Evolutionary conservation across 2,329 filamentous ascomycete species (phyloP), one percentile per base, ranked within the genome.

Genomic region (Onygenales sp.): DNA sequence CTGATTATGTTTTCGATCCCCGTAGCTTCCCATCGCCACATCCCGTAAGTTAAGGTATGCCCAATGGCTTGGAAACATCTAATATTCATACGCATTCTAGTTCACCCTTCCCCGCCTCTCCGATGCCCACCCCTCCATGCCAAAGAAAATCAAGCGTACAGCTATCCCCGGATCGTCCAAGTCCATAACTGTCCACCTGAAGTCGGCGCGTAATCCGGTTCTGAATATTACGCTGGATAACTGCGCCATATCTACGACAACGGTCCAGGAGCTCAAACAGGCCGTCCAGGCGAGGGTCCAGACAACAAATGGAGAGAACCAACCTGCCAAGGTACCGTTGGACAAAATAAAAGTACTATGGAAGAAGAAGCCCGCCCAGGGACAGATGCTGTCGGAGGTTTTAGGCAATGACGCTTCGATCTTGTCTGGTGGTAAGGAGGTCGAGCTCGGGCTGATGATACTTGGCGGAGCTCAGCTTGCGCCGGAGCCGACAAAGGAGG

Each of bases 1-100:
- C 87, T 59, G 89, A 97, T 70, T 87, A 96, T 82, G 84, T 94
- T 69, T 88, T 92, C 71, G 88, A 96, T 66, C 83, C 88, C 49
- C 84, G 84, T 63, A 82, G 79, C 60, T 91, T 92, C 67, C 86
- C 88, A 27, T 76, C 86, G 31, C 83, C 87, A 57, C 78, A 83
- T 59, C 86, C 90, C 13, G 92, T 96, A 80, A 33, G 84, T 60
- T 45, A 54, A 21, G 21, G 1, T 46, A 21, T 27, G 21, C 27
- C 21, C 14, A 37, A 9, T 4, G 11, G 13, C 10, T 37, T 14
- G 36, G 17, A 39, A 33, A 10, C 17, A 49, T 40, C 14, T 6
- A 11, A 40, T n/a, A 6, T 5, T 17, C 17, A 11, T 10, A 39
- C 31, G 9, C n/a, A 39, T 43, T 14, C 45, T 44, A 76, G 70